Evolutionary conservation across 2,329 filamentous ascomycete genomes (phyloP).

Genomic region (Neoscytalidium dimidiatum): DNA sequence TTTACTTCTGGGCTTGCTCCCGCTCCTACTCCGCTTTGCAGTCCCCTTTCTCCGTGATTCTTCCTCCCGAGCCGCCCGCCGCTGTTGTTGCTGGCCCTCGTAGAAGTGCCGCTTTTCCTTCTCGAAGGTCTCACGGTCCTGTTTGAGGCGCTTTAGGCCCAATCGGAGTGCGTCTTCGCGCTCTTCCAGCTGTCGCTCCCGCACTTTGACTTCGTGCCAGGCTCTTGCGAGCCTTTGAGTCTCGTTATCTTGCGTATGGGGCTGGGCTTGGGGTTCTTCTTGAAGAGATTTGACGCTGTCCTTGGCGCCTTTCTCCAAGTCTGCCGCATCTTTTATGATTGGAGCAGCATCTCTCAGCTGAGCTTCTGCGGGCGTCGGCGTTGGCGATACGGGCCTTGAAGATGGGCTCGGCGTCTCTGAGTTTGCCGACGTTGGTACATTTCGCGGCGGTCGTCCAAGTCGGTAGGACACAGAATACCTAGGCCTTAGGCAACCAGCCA

Average conservation of each 20-base stretch:
- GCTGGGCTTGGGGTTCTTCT: background rate
- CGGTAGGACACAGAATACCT: background rate
- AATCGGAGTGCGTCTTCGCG: slow-evolving; percentile 1
- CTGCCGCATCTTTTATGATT: background rate
- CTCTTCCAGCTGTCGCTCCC: background rate
- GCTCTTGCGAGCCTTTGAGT: background rate
- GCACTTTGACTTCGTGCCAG: background rate
- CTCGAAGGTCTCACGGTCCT: slow-evolving; percentile 11
- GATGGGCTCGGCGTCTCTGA: background rate
- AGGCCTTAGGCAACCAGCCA: background rate
- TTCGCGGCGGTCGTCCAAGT: background rate
- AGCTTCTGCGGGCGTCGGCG: background rate
- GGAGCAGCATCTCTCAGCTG: background rate
- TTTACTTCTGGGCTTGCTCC: background rate
- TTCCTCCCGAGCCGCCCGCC: background rate
- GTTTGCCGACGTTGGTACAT: background rate
- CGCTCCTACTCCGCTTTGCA: background rate
- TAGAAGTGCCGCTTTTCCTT: background rate
- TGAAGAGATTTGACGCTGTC: background rate
- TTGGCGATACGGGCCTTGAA: background rate
- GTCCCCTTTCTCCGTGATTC: background rate
- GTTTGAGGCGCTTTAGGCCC: background rate
- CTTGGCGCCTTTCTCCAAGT: background rate
- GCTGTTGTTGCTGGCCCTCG: background rate
- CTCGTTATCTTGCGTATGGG: background rate